phyloP scores from a whole-genome alignment of 73 alveolate genomes.

The Paramecium bursaria region DNA sequence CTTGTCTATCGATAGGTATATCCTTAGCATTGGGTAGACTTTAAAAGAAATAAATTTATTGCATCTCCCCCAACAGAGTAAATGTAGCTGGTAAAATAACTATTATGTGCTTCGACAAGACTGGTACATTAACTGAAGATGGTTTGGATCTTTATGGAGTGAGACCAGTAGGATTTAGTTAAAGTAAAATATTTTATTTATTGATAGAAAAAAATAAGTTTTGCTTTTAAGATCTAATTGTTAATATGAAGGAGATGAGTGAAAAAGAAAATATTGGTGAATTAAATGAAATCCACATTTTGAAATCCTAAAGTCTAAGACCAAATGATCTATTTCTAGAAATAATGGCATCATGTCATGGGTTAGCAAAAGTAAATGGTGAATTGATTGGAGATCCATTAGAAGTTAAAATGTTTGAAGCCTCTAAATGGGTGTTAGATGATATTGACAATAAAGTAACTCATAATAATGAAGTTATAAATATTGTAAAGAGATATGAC shows the following conservation, averaged over 20 bases:
- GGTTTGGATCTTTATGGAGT: conserved; percentile 89
- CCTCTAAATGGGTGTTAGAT: conserved; percentile 80
- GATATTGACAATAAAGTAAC: conserved; percentile 63
- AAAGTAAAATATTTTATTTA: conserved; percentile 5
- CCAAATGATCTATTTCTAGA: conserved; percentile 62
- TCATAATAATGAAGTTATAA: conserved; percentile 73
- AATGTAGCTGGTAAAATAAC: conserved; percentile 85
- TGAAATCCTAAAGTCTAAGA: not conserved
- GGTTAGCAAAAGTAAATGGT: conserved; percentile 73
- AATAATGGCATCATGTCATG: conserved; percentile 72
- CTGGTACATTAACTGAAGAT: conserved; percentile 97
- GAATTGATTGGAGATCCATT: conserved; percentile 93
- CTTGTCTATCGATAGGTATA: conserved; percentile 93
- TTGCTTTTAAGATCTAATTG: conserved; percentile 18
- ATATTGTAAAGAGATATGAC: conserved; percentile 90
- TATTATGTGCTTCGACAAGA: conserved; percentile 92
- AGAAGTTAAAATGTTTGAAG: conserved; percentile 93
- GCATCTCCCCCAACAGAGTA: conserved; percentile 91
- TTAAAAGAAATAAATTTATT: conserved; percentile 82
- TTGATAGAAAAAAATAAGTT: conserved; percentile 22
- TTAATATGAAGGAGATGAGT: conserved; percentile 15
- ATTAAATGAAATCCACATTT: not conserved
- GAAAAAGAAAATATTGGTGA: not conserved
- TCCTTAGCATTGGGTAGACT: conserved; percentile 88
- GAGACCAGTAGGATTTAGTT: conserved; percentile 67